Percentiles rank a stretch among this genome's conserved stretches.
These are phyloP conservation scores for Diversispora eburnea DNA, from an alignment of 192 early-diverging fungal species.

Conservation along the genomic window DNA sequence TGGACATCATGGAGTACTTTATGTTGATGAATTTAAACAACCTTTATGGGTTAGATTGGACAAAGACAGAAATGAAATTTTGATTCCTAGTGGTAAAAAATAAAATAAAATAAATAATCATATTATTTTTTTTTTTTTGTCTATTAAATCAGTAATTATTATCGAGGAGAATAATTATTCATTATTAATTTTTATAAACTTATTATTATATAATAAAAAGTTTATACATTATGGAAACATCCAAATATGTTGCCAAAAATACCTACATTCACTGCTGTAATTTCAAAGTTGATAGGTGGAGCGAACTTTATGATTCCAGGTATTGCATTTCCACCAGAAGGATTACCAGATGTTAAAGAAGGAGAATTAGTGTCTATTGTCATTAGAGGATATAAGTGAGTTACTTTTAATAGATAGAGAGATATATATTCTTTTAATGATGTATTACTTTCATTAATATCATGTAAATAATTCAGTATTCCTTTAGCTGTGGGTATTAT, in stretches of 20 bases:
- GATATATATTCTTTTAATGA: background rate
- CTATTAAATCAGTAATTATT: background rate
- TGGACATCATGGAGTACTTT: conserved; percentile 61
- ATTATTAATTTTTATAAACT: background rate
- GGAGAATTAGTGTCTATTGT: conserved; percentile 56
- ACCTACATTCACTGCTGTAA: conserved; percentile 63
- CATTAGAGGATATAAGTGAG: conserved; percentile 49
- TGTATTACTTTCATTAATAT: background rate
- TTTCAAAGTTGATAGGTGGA: conserved; percentile 71
- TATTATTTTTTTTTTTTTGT: conserved; percentile 9
- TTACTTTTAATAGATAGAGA: background rate
- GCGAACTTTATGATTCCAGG: conserved; percentile 83
- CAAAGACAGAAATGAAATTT: conserved; percentile 35
- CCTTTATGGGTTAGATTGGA: conserved; percentile 68
- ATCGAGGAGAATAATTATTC: background rate
- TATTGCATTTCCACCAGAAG: conserved; percentile 47
- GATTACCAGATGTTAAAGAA: conserved; percentile 43
- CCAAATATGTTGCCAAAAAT: conserved; percentile 63
- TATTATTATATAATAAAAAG: conserved; percentile 29
- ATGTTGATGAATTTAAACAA: conserved; percentile 51
- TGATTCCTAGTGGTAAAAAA: conserved; percentile 57
- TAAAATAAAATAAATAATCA: conserved; percentile 33
- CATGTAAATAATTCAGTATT: background rate
- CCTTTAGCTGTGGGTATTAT: conserved; percentile 70
- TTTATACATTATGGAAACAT: conserved; percentile 77